Evolutionary conservation across 2,329 filamentous ascomycete species (phyloP).

Genomic region (Fulvia fulva): DNA sequence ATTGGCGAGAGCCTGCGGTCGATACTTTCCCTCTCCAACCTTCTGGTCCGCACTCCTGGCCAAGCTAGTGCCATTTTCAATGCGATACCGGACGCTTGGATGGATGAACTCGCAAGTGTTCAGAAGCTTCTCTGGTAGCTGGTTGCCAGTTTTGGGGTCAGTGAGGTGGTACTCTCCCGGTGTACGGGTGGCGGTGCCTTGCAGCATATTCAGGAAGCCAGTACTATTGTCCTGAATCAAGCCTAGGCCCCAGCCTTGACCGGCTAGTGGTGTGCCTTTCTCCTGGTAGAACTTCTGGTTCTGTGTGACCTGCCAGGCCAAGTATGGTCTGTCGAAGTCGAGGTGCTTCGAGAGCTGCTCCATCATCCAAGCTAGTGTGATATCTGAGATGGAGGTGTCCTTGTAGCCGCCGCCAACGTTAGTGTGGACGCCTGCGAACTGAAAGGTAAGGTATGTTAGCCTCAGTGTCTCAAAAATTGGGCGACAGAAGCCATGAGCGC

Average conservation of each 20-base stretch:
- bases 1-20: conserved; percentile 5
- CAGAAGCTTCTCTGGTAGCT: conserved; percentile 37
- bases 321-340: conserved; percentile 38
- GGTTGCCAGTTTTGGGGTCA: conserved; percentile 37
- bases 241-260: conserved; percentile 40
- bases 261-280: conserved; percentile 31
- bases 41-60: conserved; percentile 8
- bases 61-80: conserved; percentile 39
- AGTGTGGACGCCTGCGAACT: conserved; percentile 51
- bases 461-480: conserved; percentile 17
- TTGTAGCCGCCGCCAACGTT: conserved; percentile 43
- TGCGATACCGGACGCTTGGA: conserved; percentile 42
- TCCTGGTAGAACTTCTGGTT: conserved; percentile 42
- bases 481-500: no score
- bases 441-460: no score
- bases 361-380: conserved; percentile 41
- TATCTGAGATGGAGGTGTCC: conserved; percentile 28
- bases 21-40: conserved; percentile 11
- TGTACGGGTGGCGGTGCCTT: conserved; percentile 39
- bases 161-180: conserved; percentile 44
- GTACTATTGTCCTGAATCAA: conserved; percentile 40
- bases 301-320: conserved; percentile 40
- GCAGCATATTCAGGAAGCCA: conserved; percentile 40
- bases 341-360: conserved; percentile 20
- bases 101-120: conserved; percentile 49